Evolutionary conservation across 441 rosid species (phyloP).

Genomic region (Populus hybrid): DNA sequence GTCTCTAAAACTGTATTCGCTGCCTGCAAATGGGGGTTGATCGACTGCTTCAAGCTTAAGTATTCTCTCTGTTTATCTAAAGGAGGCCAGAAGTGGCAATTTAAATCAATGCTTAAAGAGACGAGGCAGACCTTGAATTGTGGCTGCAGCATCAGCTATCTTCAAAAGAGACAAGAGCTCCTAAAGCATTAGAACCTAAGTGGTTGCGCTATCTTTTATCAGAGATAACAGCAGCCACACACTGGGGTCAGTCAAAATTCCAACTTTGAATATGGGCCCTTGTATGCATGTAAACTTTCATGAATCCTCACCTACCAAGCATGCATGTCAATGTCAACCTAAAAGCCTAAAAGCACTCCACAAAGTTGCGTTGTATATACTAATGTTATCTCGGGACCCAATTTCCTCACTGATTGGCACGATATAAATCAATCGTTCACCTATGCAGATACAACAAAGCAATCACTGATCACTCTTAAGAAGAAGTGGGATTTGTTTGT

Average conservation of each 20-base stretch:
- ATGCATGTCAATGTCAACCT: neutral
- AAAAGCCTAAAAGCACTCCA: neutral
- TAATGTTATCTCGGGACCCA: neutral
- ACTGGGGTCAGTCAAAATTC: neutral
- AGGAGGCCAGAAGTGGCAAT: too few relatives aligned
- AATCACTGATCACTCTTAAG: neutral
- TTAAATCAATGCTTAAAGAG: neutral
- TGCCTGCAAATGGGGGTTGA: too few relatives aligned
- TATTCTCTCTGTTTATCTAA: too few relatives aligned
- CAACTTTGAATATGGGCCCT: neutral
- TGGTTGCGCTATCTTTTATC: neutral
- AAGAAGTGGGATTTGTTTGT: neutral
- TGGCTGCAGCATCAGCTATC: neutral
- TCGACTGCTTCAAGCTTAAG: too few relatives aligned
- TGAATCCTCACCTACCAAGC: slow-evolving; percentile 4
- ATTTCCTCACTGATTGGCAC: neutral
- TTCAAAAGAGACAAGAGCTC: neutral
- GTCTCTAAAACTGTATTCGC: too few relatives aligned
- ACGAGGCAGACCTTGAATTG: neutral
- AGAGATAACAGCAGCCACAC: neutral
- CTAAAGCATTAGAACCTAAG: neutral
- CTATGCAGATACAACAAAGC: neutral
- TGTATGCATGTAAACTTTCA: neutral
- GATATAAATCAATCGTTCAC: neutral
- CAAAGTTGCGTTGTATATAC: neutral